Percentiles rank a stretch among this genome's conserved stretches.
Conservation (phyloP, 2,329 filamentous ascomycete genomes). For the Penicillium sp. region DNA sequence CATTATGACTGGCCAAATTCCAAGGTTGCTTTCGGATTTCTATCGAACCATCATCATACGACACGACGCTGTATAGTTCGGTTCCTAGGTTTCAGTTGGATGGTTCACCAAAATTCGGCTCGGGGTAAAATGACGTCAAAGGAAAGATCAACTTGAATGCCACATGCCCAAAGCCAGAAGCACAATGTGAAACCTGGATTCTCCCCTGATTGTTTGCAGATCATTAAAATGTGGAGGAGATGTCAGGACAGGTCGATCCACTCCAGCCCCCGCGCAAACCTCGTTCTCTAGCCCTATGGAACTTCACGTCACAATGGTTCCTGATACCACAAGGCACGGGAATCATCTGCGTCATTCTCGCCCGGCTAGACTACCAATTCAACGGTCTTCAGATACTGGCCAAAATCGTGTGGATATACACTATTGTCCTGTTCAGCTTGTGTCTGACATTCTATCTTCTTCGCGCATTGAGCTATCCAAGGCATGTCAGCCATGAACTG, state of each 20-base stretch:
- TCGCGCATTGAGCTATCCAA: slow-evolving; percentile 34
- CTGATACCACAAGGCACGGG: slow-evolving; percentile 42
- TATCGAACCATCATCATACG: neutral
- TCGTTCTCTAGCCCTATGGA: slow-evolving; percentile 27
- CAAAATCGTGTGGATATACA: slow-evolving; percentile 42
- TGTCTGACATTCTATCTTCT: slow-evolving; percentile 33
- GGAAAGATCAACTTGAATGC: neutral
- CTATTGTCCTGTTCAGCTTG: slow-evolving; percentile 33
- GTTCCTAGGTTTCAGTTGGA: neutral
- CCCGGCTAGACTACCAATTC: slow-evolving; percentile 45
- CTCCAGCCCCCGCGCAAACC: slow-evolving; percentile 7
- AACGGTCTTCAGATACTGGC: slow-evolving; percentile 36
- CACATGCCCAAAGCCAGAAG: neutral
- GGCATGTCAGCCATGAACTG: slow-evolving; percentile 31
- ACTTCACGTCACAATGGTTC: slow-evolving; percentile 41
- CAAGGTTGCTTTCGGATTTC: too few relatives aligned
- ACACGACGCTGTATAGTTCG: neutral
- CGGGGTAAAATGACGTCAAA: neutral
- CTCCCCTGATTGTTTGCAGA: neutral
- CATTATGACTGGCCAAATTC: neutral
- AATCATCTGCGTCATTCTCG: slow-evolving; percentile 38
- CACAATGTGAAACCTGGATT: neutral
- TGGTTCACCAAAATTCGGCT: neutral
- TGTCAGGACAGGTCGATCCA: neutral
- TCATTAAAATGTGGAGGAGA: neutral